These are phyloP conservation scores for Sarcomyxa edulis DNA, from an alignment of 768 basidiomycete genomes.

Conservation along the genomic window DNA sequence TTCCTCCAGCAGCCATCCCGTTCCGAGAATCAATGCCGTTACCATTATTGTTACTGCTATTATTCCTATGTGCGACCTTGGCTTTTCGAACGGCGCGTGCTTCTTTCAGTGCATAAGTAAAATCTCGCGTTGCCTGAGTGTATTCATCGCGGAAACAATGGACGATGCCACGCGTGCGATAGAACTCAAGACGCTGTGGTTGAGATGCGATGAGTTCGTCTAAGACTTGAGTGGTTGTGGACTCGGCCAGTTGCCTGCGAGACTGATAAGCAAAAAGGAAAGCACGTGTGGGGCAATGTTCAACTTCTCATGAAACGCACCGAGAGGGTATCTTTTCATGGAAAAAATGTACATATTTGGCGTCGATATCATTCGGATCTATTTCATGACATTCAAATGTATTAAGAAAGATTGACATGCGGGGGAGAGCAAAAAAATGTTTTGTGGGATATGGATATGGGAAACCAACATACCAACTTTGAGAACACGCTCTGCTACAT, in stretches of 20 bases:
- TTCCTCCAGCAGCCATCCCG: no score
- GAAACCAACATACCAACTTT: constrained; percentile 38
- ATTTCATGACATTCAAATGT: no score
- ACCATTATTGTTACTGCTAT: constrained; percentile 26
- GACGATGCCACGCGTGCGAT: constrained; percentile 86
- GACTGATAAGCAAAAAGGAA: no score
- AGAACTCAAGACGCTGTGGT: constrained; percentile 80
- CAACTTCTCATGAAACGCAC: constrained; percentile 32
- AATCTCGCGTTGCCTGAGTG: constrained; percentile 66
- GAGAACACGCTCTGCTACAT: constrained; percentile 84
- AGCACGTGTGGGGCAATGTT: constrained; percentile 5
- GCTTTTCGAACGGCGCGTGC: constrained; percentile 67
- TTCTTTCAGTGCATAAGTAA: constrained; percentile 77
- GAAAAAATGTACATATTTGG: constrained; percentile 89
- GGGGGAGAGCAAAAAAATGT: no score
- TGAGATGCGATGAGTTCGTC: constrained; percentile 71
- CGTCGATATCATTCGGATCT: constrained; percentile 78
- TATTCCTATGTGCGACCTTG: constrained; percentile 39
- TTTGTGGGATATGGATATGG: background rate
- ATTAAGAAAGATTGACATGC: background rate
- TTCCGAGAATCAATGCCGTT: constrained; percentile 23
- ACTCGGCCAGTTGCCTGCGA: constrained; percentile 76
- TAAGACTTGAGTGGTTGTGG: constrained; percentile 70
- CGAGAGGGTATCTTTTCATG: constrained; percentile 93
- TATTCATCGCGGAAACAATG: constrained; percentile 88